These are phyloP conservation scores for Whalleya microplaca DNA, from an alignment of 2,329 filamentous ascomycete genomes.

Conservation along the genomic window DNA sequence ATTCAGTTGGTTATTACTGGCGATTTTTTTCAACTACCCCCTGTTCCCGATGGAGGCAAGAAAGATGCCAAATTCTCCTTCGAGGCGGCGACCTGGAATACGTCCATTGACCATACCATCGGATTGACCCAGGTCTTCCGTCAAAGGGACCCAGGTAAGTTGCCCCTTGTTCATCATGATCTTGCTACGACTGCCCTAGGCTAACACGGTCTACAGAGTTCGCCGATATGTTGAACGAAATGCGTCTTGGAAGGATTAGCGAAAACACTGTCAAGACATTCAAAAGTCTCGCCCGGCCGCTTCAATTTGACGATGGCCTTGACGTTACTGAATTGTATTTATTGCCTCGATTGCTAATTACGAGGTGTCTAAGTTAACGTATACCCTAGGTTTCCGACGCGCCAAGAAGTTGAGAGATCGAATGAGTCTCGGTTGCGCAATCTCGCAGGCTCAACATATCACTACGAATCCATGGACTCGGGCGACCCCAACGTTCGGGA, in stretches of 20 bases:
- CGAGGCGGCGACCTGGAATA: constrained; percentile 88
- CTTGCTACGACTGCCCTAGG: not conserved
- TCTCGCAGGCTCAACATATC: constrained; percentile 68
- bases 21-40: constrained; percentile 96
- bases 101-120: constrained; percentile 93
- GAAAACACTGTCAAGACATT: constrained; percentile 79
- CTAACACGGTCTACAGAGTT: constrained; percentile 61
- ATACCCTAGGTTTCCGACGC: constrained; percentile 73
- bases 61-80: constrained; percentile 85
- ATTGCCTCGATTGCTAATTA: not conserved
- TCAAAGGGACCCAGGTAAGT: constrained; percentile 77
- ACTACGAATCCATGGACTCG: constrained; percentile 74
- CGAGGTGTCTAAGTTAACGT: constrained; percentile 7
- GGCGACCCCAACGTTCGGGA: constrained; percentile 76
- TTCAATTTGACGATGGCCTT: constrained; percentile 73
- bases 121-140: constrained; percentile 94
- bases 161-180: not conserved
- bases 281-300: constrained; percentile 69
- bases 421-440: constrained; percentile 75
- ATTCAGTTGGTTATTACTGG: constrained; percentile 96
- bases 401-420: constrained; percentile 84
- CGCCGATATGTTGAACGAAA: constrained; percentile 95
- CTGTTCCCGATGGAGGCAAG: constrained; percentile 77
- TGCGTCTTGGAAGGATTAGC: constrained; percentile 84
- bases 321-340: constrained; percentile 81